Base-by-base conservation (phyloP, 2,329 filamentous ascomycete species). In the Colletotrichum tofieldiae region DNA sequence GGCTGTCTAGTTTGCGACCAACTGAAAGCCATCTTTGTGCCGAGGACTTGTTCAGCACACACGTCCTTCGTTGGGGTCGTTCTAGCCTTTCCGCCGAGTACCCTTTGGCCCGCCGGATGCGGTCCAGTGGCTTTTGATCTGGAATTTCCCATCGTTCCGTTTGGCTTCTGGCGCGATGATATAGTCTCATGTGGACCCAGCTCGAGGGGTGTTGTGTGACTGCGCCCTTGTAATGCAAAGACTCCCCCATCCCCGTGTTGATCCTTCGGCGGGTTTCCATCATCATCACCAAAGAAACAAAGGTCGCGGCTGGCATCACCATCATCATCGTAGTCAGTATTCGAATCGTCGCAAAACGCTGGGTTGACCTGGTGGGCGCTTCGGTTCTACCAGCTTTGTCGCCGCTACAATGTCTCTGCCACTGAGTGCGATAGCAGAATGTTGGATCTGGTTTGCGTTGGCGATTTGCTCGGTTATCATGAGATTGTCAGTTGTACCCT, bases 371-470 rank as follows among this genome's bases (percentile, higher is more conserved):
- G 49, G 61, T 26, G 49, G 37, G 32, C 37, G 12, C 18, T 20
- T 23, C 37, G 26, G 55, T 41, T 35, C 37, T 58, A 32, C 37
- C 55, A 58, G 14, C 14, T 8, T 18, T 16, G 49, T 14, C 18
- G 26, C n/a, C 26, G 56, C 29, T 49, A 14, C 20, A 12, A 72
- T 72, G 70, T 60, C 45, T 20, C 29, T 54, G n/a, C 41, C 70
- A n/a, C 18, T 20, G 12, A 41, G 56, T 16, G 35, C 56, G 60
- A 65, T 9, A n/a, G 70, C 35, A 45, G 70, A 72, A 52, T 70
- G 65, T n/a, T 72, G 66, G 70, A 20, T 51, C 3, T 72, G 66
- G 70, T 72, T 60, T 14, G 8, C 37, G 7, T 26, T 72, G 14
- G 70, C 66, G 20, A 55, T 65, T 14, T 29, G 20, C 8, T 55